A percentile compares a stretch with the other conserved stretches of the same genome.
These are phyloP conservation scores for Silene coronaria DNA, from an alignment of 179 eudicot genomes.

Conservation along the genomic window DNA sequence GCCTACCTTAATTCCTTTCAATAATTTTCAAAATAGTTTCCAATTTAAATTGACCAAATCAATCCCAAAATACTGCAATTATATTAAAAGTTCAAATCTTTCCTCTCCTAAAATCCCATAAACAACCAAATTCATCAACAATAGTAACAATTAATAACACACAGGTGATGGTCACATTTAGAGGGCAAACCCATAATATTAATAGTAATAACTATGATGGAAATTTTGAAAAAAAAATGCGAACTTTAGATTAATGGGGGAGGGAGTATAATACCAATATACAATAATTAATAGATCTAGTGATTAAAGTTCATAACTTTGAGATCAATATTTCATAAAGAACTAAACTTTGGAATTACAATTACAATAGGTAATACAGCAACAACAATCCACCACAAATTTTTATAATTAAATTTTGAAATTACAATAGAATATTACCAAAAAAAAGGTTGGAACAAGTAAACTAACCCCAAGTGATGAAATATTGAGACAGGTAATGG, in stretches of 20 bases:
- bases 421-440: neutral
- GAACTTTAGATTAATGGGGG: neutral
- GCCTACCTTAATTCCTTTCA: neutral
- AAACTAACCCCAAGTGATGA: constrained; percentile 13
- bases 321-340: neutral
- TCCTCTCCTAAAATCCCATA: neutral
- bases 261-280: neutral
- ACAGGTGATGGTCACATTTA: too few species aligned
- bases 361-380: too few species aligned
- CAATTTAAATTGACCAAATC: neutral
- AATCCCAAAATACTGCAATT: neutral
- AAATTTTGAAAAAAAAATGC: too few species aligned
- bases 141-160: too few species aligned
- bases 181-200: too few species aligned
- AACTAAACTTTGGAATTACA: neutral
- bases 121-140: neutral
- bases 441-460: neutral
- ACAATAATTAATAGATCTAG: constrained; percentile 11
- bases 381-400: too few species aligned
- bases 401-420: neutral
- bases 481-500: neutral
- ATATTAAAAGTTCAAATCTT: neutral
- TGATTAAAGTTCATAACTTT: neutral
- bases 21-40: neutral
- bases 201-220: too few species aligned